phyloP scores from a whole-genome alignment of 345 rosid genomes.

The Eutrema yunnanense region DNA sequence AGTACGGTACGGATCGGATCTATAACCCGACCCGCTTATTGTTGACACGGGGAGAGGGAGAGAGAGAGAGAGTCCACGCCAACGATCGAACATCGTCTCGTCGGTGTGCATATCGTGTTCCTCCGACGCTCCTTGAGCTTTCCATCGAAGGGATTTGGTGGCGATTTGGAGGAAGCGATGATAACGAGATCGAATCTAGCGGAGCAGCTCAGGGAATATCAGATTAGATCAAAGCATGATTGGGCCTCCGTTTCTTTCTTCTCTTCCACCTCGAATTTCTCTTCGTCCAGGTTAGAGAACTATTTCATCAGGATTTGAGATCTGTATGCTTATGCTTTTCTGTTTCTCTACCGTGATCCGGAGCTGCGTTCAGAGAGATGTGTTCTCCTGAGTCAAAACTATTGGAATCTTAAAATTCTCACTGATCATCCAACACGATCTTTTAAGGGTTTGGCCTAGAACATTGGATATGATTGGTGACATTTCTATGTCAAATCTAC shows the following conservation, averaged over 20 bases:
- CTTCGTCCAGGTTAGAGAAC: constrained; percentile 56
- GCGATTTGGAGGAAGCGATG: constrained; percentile 39
- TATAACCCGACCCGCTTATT: constrained; percentile 16
- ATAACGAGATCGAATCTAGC: constrained; percentile 94
- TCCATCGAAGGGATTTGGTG: background rate
- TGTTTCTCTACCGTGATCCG: background rate
- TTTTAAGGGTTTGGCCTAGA: background rate
- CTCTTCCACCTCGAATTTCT: constrained; percentile 73
- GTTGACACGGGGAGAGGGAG: background rate
- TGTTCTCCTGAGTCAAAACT: background rate
- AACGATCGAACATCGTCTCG: constrained; percentile 27
- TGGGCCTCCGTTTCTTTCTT: constrained; percentile 98
- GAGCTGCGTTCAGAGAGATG: background rate
- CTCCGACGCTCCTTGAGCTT: constrained; percentile 3
- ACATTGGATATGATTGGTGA: background rate
- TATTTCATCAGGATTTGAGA: background rate
- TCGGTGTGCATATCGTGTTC: background rate
- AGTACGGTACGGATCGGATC: background rate
- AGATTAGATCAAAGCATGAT: constrained; percentile 92
- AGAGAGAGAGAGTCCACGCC: constrained; percentile 14
- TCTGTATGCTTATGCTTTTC: background rate
- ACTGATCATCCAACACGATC: background rate
- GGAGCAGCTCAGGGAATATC: constrained; percentile 90
- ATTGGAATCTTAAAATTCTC: background rate
- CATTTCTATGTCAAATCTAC: background rate